Evolutionary conservation across 495 filamentous ascomycete genomes (phyloP), one percentile per base, ranked within the genome.

Genomic region (Aspergillus kassunensis): DNA sequence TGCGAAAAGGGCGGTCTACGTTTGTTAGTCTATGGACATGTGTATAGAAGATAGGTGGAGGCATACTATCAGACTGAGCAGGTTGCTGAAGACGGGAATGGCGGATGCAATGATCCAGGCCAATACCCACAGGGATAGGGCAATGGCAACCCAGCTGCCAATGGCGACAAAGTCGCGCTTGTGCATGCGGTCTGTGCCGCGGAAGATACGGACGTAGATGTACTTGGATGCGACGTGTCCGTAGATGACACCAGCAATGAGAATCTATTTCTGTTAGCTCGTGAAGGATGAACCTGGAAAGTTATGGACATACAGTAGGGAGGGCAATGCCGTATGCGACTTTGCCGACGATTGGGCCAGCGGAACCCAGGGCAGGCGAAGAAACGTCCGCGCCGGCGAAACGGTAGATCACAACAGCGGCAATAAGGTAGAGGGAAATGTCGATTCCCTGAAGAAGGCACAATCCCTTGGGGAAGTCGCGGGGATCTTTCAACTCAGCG

Each of bases 311-410:
- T 43, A 76, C 82, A 9, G 87, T 89, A 0, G 90, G 90, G 4
- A 89, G 65, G 3, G 88, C 89, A 52, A 95, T 74, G 15, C 89
- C 89, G 59, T 87, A 95, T 3, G 88, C 86, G 24, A 75, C 54
- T 66, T 90, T 91, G 45, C 83, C 77, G 2, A 93, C 63, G 0
- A 82, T 25, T 0, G 71, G 69, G 11, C 81, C 77, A 8, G 87
- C 84, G 0, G 86, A 86, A 9, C 86, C 80, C 4, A 95, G 74
- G 2, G 89, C 88, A 2, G 90, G 90, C 0, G 85, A 85, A 21
- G 73, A 62, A 33, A 95, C 89, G 8, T 71, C 72, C 4, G 64
- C 66, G 18, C 90, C 89, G 9, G 85, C 83, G 59, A 80, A 95
- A 53, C 70, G 70, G 72, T 92, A 95, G 53, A 90, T 84, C 0